Evolutionary conservation across 208 protist species (phyloP).

Genomic region (Crithidia expoeki): DNA sequence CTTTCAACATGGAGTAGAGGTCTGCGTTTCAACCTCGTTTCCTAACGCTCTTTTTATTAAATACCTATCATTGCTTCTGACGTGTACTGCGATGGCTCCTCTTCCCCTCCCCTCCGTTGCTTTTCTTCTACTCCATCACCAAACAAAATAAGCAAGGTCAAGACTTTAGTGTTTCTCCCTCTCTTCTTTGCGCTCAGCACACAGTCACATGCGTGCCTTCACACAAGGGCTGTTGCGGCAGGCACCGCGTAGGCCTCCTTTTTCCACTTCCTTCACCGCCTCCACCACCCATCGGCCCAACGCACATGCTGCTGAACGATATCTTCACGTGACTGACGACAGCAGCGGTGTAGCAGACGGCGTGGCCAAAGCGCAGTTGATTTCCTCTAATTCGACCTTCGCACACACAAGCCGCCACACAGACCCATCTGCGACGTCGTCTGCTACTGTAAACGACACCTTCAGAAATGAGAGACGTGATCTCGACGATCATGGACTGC

Average conservation of each 20-base stretch:
- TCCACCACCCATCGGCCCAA: neutral
- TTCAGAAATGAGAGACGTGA: too few relatives aligned
- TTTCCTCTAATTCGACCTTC: neutral
- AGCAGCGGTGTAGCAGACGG: neutral
- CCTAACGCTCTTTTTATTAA: too few relatives aligned
- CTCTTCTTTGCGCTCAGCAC: too few relatives aligned
- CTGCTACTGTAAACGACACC: neutral
- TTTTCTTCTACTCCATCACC: too few relatives aligned
- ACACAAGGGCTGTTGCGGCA: neutral
- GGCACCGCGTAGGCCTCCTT: neutral
- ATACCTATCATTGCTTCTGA: too few relatives aligned
- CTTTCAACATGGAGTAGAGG: too few relatives aligned
- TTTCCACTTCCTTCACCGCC: neutral
- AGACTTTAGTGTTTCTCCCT: neutral
- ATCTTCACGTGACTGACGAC: neutral
- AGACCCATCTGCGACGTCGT: neutral
- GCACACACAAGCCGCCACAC: neutral
- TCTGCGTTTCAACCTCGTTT: too few relatives aligned
- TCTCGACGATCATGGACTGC: too few relatives aligned
- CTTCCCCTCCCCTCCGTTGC: too few relatives aligned
- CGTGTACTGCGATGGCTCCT: too few relatives aligned
- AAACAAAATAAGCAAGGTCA: too few relatives aligned
- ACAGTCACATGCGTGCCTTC: constrained; percentile 2
- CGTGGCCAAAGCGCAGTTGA: constrained; percentile 9
- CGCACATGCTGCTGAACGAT: neutral